Evolutionary conservation across 1,139 yeast species (phyloP), one percentile per base, ranked within the genome.

Genomic region (Chernovozyma sophiae-reginae): DNA sequence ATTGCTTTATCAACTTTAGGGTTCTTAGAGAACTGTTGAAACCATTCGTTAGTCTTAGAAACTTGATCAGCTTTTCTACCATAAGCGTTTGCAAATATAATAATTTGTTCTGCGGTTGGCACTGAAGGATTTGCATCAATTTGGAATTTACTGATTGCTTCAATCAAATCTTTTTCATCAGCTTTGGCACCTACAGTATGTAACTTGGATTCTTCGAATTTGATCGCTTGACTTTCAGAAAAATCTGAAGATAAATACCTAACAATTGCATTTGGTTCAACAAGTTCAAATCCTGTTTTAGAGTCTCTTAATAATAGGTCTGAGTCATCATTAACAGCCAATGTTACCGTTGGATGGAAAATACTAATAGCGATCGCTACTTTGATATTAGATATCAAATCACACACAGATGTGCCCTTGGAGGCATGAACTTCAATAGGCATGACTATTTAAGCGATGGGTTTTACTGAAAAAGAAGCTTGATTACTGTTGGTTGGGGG

Each of bases 221-320:
- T 34, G 25, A 59, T 43, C 19, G 56, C 49, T 2, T 46, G 40
- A 37, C 59, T 45, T 43, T 43, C 53, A 5, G 54, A 46, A 43
- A 72, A 79, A 46, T 74, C 77, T 17, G 68, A 61, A 34, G 78
- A 65, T 42, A 83, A 65, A 52, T 77, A 86, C 57, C 82, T 79
- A 41, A 86, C 89, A 42, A 89, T 83, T 18, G 97, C 86, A 56
- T 89, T 86, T 25, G 94, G 75, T 58, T 87, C 96, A 43, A 75
- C 65, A 47, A 89, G 70, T 47, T 72, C 74, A 40, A 81, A 74
- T 13, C 57, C 65, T 25, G 58, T 44, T 49, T 49, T 56, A 45
- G 58, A 54, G 47, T 64, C 62, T 32, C 54, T 51, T 38, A 77
- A 60, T 18, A 53, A 44, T 29, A 69, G 55, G 11, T 57, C 57